Evolutionary conservation across 352 stramenopile species (phyloP), one percentile per base, ranked within the genome.

Genomic region (Globisporangium cystogenes): DNA sequence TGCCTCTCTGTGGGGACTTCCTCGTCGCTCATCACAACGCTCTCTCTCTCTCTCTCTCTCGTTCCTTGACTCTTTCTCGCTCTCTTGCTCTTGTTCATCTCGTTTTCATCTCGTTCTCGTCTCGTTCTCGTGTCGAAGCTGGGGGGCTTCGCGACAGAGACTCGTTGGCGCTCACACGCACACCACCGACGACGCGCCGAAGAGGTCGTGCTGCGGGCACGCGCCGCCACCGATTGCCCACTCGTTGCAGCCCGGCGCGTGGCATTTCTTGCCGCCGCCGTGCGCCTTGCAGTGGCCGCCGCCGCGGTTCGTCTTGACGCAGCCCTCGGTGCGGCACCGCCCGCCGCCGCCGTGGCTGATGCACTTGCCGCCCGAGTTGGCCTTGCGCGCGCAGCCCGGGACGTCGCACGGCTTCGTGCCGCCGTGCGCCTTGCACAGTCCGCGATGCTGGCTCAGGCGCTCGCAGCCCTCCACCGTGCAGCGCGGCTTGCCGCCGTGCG

Each of bases 381-480:
- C 81, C 35, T 84, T 82, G 36, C 82, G 78, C 26, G 61, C 72
- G 51, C 83, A 94, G 18, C 74, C 74, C 0, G 70, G 55, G 36
- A 74, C 70, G 45, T 72, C 74, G 47, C 83, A 94, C 41, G 60
- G 74, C 48, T 83, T 72, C 10, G 72, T 86, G 8, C 84, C 86
- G 36, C 86, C 86, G 48, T 96, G 86, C 29, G 69, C 68, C 55
- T 93, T 95, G 60, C 86, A 96, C 21, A 93, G 56, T 8, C 82
- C 73, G 31, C 68, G 72, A 21, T 78, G 55, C 66, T 87, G 74
- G 18, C 70, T 73, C 27, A 87, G 60, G 24, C 82, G 83, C 46
- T 87, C 72, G 42, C 82, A 93, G 15, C 80, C 78, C 11, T 80
- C 76, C 16, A 90, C 64, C 3, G 61, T 62, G 41, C 82, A 93